phyloP scores from a whole-genome alignment of 2,329 filamentous ascomycete species.

The Pseudogymnoascus sp. region DNA sequence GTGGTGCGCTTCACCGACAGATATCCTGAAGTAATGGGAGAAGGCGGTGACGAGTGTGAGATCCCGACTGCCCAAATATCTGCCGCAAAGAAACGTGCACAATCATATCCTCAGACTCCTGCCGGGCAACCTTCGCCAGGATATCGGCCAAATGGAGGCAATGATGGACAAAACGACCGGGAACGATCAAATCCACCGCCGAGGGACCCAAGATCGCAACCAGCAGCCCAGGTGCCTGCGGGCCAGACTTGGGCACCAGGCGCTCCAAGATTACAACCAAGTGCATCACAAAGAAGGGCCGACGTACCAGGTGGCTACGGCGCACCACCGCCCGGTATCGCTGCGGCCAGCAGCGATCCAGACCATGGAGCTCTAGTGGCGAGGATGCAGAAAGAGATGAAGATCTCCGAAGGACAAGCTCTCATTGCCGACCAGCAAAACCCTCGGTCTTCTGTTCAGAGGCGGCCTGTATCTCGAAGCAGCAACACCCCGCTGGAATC shows the following conservation, averaged over 20 bases:
- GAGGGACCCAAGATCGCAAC: not conserved
- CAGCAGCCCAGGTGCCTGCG: not conserved
- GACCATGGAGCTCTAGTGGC: slow-evolving; percentile 1
- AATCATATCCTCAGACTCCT: slow-evolving; percentile 18
- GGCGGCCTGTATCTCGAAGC: slow-evolving; percentile 21
- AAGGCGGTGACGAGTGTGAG: slow-evolving; percentile 82
- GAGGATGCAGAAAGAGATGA: slow-evolving; percentile 14
- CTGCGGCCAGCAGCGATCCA: slow-evolving; percentile 14
- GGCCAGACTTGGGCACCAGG: not conserved
- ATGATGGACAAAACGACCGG: not conserved
- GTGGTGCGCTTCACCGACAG: slow-evolving; percentile 66
- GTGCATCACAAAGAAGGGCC: not conserved
- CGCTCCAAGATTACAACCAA: not conserved
- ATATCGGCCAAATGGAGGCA: not conserved
- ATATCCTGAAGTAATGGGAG: slow-evolving; percentile 74
- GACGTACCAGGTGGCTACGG: not conserved
- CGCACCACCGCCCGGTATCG: not conserved
- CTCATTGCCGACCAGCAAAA: slow-evolving; percentile 21
- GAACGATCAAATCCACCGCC: not conserved
- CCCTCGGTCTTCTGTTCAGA: not conserved
- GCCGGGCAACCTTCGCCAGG: not conserved
- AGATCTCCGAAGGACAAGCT: slow-evolving; percentile 29
- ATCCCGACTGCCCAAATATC: slow-evolving; percentile 65
- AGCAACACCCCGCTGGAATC: not conserved
- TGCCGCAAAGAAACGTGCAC: slow-evolving; percentile 39